Evolutionary conservation across 164 flowering plant species (phyloP), one percentile per base, ranked within the genome.

Genomic region (Vitis labrusca): DNA sequence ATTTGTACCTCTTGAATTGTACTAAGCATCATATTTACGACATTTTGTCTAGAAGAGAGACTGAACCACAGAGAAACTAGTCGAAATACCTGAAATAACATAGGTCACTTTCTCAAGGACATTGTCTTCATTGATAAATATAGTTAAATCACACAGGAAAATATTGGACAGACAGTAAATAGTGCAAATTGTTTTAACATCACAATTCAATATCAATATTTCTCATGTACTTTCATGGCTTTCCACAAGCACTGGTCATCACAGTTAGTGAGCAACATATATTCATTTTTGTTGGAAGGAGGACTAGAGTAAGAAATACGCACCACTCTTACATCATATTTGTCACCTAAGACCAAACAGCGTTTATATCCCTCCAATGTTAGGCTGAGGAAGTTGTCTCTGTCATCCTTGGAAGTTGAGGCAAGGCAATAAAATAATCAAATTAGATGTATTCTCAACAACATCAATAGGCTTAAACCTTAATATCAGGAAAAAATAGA

Each of bases 321-420:
- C 85, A 96, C 99, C 96, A 82, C 97, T 86, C 89, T 77, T 5
- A 96, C 86, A 77, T 93, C 99, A 81, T 93, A 90, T 72, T 91
- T 91, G 75, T 91, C 97, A 32, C 92, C 98, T 17, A 88, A 76
- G 62, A 91, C 92, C 80, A 96, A 80, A 73, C 98, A 96, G 16
- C 86, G 90, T 47, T 86, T 85, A 77, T 96, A 96, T 65, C 97
- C 98, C 68, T 90, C 97, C 85, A 96, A 76, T 61, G 99, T 91
- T 54, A 91, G 77, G 73, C 69, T 79, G 51, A 96, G 91, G 72
- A 93, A 96, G 66, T 90, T 91, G 81, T 91, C 94, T 65, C 89
- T 80, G 80, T 96, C 99, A 83, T 89, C 93, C 99, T 96, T 84
- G 65, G 73, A 68, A 27, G 65, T 72, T 55, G 49, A 69, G 65